Base-by-base conservation (phyloP, 2,329 filamentous ascomycete genomes). In the Pyrenochaeta sp. region DNA sequence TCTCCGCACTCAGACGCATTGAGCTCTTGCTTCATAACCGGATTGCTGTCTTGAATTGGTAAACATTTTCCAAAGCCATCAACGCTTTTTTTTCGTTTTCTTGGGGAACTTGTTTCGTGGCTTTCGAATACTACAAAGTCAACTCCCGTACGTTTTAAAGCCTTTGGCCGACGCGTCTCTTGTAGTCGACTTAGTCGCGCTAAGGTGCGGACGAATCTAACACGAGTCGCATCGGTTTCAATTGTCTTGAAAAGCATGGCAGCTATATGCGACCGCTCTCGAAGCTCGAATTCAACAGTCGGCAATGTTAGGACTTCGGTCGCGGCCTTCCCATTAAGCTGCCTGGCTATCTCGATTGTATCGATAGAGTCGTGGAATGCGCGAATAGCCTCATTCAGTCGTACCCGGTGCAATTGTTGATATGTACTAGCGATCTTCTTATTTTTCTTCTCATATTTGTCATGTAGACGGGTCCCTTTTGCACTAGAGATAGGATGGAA, bases 181-280 rank as follows among this genome's bases (percentile, higher is more conserved):
- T 64, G 54, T 52, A 50, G 51, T 12, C 50, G 24, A 50, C 58
- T 57, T 34, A 67, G 52, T 51, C 34, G 50, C 55, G 54, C 54
- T 32, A 67, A 56, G 47, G 60, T 54, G 44, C 40, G 42, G 27
- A 67, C 40, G 54, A 62, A 65, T 50, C 48, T 52, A 42, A 62
- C 52, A 49, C 54, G 48, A 37, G 49, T 50, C 42, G 54, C 60
- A 24, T 65, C 43, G 42, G 62, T 49, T 47, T 62, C 10, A 50
- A 64, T 50, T n/a, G 56, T 60, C 48, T 65, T 61, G 44, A 67
- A 67, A 47, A 67, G 59, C 48, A 65, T 65, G 24, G 51, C 46
- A 19, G 65, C 60, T 32, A 64, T 54, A 24, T 49, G 59, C 6
- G 51, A 62, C 32, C 58, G 56, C 56, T 66, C 65, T n/a, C 39